Base-by-base conservation (phyloP, 2,329 filamentous ascomycete species). In the Epichloe hybrida region DNA sequence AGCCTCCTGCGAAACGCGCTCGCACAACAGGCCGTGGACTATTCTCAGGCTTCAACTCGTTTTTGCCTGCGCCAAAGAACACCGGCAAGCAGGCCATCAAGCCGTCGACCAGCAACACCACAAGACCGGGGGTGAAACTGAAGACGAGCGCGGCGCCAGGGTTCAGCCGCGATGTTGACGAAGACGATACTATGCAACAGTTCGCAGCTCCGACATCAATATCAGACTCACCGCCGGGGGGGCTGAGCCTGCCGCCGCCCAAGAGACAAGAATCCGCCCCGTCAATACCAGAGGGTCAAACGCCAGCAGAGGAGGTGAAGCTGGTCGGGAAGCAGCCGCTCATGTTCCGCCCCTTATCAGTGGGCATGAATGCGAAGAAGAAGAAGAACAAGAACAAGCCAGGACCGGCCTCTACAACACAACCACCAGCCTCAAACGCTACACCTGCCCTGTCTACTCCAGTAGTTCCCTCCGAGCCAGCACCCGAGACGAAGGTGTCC, bases 331-430 rank as follows among this genome's bases (percentile, higher is more conserved):
- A 90, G 58, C 80, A 90, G 58, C 80, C 88, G 12, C 79, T 90
- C 66, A 86, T 88, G 80, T 96, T 97, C 66, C 86, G 83, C 62
- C 91, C 91, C 3, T 72, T 96, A 38, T 95, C 90, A 1, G 89
- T 96, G 13, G 80, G 83, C 15, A 77, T 87, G 54, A 88, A 84
- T 55, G 75, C 81, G 34, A 79, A 77, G 55, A 88, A 86, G 69
- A 88, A 84, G 69, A 83, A 77, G 60, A 70, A 73, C 50, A 59
- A 3, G 11, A 53, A 52, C 11, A 55, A 48, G 13, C 50, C 54
- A 11, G 59, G 53, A 15, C 27, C 56, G 9, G 17, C 52, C 9
- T 36, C 50, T 8, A 31, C 46, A n/a, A 23, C 54, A 13, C 31
- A 53, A 31, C 51, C 51, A 4, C n/a, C 51, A 11, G 47, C 52